Conservation (phyloP, 768 basidiomycete genomes). For the Piloderma croceum region DNA sequence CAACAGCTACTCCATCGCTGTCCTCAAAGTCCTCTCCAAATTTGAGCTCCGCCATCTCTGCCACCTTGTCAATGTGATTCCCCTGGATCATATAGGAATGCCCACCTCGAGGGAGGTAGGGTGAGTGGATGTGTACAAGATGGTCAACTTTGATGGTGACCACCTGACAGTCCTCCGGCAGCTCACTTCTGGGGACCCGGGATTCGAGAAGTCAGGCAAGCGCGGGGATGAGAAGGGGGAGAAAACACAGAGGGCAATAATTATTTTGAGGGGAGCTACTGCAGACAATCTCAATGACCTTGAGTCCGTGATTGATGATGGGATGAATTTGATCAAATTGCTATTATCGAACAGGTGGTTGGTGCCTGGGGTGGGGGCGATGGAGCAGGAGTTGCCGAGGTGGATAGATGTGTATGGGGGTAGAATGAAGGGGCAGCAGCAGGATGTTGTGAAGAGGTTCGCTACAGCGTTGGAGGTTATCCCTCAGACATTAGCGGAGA, state of each 20-base stretch:
- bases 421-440: conserved; percentile 82
- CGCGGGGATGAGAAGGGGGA: conserved; percentile 54
- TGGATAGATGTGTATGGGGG: conserved; percentile 83
- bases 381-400: conserved; percentile 87
- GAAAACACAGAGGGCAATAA: conserved; percentile 84
- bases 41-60: conserved; percentile 94
- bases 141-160: conserved; percentile 93
- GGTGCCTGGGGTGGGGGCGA: conserved; percentile 91
- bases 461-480: conserved; percentile 88
- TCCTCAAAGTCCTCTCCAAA: conserved; percentile 95
- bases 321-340: conserved; percentile 92
- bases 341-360: conserved; percentile 85
- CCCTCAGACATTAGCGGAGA: conserved; percentile 90
- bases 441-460: conserved; percentile 90
- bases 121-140: conserved; percentile 89
- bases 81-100: conserved; percentile 90
- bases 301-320: conserved; percentile 94
- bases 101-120: conserved; percentile 97
- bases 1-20: conserved; percentile 87
- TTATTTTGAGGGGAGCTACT: conserved; percentile 93
- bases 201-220: too few species aligned
- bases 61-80: conserved; percentile 93
- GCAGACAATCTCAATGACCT: conserved; percentile 92
- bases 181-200: conserved; percentile 58
- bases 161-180: conserved; percentile 96